Percentiles rank a stretch among this genome's conserved stretches.
Conservation (phyloP, 148 eudicot genomes). For the Fagopyrum homotropicum region DNA sequence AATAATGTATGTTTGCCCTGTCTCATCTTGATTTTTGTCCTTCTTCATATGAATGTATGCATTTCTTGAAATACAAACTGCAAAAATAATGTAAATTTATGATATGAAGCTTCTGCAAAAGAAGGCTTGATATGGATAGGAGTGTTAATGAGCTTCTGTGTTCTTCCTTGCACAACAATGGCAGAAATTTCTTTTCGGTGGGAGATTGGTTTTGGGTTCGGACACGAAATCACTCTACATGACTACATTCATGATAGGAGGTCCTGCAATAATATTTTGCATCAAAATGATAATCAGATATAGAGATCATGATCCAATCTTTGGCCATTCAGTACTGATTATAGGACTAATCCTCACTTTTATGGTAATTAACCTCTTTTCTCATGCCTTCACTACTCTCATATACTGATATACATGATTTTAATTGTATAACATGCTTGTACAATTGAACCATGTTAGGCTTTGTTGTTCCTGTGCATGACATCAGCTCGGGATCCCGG, state of each 20-base stretch:
- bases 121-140: not conserved
- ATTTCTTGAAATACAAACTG: too few relatives aligned
- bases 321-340: not conserved
- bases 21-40: too few relatives aligned
- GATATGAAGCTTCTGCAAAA: too few relatives aligned
- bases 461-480: constrained; percentile 16
- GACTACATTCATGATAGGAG: constrained; percentile 11
- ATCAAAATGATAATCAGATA: constrained; percentile 3
- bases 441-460: constrained; percentile 8
- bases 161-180: constrained; percentile 9
- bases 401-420: too few relatives aligned
- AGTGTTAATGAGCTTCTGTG: not conserved
- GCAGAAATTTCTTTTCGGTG: constrained; percentile 32
- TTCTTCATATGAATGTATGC: too few relatives aligned
- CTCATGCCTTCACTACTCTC: not conserved
- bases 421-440: not conserved
- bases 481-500: constrained; percentile 19
- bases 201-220: constrained; percentile 13
- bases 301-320: constrained; percentile 10
- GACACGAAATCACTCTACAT: constrained; percentile 12
- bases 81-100: too few relatives aligned
- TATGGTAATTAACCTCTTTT: not conserved
- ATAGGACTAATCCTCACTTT: constrained; percentile 6
- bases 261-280: constrained; percentile 4
- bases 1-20: constrained; percentile 44